phyloP scores from a whole-genome alignment of 2,329 filamentous ascomycete genomes.

The Aspergillus niger region DNA sequence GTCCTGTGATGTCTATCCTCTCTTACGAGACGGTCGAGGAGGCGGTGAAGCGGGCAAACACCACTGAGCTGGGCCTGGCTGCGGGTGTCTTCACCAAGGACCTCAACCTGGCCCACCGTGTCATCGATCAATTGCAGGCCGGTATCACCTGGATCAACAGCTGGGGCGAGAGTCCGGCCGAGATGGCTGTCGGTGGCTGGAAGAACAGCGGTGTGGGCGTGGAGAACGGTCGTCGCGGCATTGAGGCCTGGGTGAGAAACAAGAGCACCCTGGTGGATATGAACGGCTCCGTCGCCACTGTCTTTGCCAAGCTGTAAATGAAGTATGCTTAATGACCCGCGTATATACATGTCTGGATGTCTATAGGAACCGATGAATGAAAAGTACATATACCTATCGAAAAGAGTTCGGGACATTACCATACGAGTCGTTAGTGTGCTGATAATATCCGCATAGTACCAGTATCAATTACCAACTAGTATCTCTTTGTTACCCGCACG shows the following conservation, averaged over 20 bases:
- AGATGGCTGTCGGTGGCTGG: slow-evolving; percentile 93
- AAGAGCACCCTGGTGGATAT: slow-evolving; percentile 89
- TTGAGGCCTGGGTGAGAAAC: slow-evolving; percentile 81
- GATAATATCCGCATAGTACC: too few species aligned
- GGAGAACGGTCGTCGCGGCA: slow-evolving; percentile 78
- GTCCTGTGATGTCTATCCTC: slow-evolving; percentile 81
- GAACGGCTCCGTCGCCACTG: slow-evolving; percentile 67
- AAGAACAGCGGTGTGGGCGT: slow-evolving; percentile 86
- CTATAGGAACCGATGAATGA: not conserved
- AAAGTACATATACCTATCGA: not conserved
- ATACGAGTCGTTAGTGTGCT: too few species aligned
- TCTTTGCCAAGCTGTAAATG: slow-evolving; percentile 69
- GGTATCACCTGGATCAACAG: slow-evolving; percentile 93
- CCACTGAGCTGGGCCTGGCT: slow-evolving; percentile 75
- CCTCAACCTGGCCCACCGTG: slow-evolving; percentile 70
- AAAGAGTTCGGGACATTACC: too few species aligned
- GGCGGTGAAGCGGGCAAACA: slow-evolving; percentile 71
- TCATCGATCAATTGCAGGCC: slow-evolving; percentile 71
- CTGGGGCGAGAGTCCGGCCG: slow-evolving; percentile 88
- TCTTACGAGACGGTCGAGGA: slow-evolving; percentile 71
- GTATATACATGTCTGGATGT: not conserved
- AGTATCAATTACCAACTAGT: too few species aligned
- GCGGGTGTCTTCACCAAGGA: slow-evolving; percentile 81
- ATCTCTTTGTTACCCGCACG: too few species aligned
- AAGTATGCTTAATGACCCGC: not conserved